A percentile compares a stretch with the other conserved stretches of the same genome.
phyloP scores from a whole-genome alignment of 371 early-diverging fungal genomes.

The Syncephalastrum monosporum region DNA sequence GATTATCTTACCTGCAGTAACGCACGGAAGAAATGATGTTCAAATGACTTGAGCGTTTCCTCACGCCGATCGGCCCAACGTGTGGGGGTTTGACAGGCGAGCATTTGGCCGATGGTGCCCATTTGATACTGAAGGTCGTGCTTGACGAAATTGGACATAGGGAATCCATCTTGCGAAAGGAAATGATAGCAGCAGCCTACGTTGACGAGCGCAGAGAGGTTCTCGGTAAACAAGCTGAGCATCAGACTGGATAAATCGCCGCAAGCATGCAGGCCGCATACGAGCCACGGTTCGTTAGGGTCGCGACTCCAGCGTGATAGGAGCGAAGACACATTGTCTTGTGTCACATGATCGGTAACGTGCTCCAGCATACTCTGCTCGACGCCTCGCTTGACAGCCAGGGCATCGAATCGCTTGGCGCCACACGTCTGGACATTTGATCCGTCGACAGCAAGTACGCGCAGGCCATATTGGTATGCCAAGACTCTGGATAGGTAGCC shows the following conservation, averaged over 20 bases:
- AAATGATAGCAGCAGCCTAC: constrained; percentile 90
- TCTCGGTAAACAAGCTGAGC: constrained; percentile 65
- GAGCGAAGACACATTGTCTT: constrained; percentile 47
- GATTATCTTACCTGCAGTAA: constrained; percentile 49
- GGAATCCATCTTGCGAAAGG: constrained; percentile 45
- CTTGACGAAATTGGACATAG: constrained; percentile 31
- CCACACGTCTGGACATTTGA: constrained; percentile 79
- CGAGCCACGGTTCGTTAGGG: constrained; percentile 53
- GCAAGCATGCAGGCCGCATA: constrained; percentile 86
- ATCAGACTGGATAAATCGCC: constrained; percentile 77
- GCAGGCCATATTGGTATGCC: constrained; percentile 66
- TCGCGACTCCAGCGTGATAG: constrained; percentile 34
- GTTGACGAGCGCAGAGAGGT: constrained; percentile 69
- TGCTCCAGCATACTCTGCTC: constrained; percentile 49
- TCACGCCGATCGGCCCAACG: constrained; percentile 65
- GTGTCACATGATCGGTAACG: constrained; percentile 57
- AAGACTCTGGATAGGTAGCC: constrained; percentile 79
- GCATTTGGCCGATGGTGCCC: constrained; percentile 74
- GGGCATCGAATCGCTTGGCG: constrained; percentile 61
- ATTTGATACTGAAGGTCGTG: constrained; percentile 23
- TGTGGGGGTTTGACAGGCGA: constrained; percentile 83
- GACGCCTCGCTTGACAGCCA: constrained; percentile 10
- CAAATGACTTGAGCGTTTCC: constrained; percentile 58
- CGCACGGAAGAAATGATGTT: constrained; percentile 75
- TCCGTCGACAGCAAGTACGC: constrained; percentile 81